phyloP scores from a whole-genome alignment of 2,329 filamentous ascomycete species.

The Aspergillus sp. region DNA sequence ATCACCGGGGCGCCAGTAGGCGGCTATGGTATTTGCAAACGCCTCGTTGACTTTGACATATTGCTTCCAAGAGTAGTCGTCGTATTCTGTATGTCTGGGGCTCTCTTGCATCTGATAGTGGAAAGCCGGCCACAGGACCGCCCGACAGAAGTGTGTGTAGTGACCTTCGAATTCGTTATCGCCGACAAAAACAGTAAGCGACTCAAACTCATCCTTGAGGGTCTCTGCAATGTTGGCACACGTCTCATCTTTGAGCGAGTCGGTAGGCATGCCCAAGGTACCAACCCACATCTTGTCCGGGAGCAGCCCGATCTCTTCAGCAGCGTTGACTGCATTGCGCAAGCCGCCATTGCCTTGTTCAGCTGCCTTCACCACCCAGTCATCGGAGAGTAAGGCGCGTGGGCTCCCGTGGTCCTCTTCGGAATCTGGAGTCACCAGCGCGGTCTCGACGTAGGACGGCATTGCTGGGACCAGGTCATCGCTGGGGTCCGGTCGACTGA shows the following conservation, averaged over 20 bases:
- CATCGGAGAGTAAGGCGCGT: conserved; percentile 59
- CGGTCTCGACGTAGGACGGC: conserved; percentile 16
- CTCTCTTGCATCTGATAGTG: conserved; percentile 97
- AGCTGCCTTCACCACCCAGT: conserved; percentile 79
- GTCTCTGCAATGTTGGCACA: conserved; percentile 80
- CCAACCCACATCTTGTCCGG: conserved; percentile 82
- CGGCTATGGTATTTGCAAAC: conserved; percentile 83
- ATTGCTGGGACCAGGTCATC: conserved; percentile 20
- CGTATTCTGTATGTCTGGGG: conserved; percentile 94
- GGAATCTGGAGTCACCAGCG: conserved; percentile 7
- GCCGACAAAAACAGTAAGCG: conserved; percentile 76
- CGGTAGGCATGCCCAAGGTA: conserved; percentile 88
- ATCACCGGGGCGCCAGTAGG: conserved; percentile 88
- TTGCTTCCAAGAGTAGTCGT: conserved; percentile 93
- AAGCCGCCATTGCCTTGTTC: conserved; percentile 91
- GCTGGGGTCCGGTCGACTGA: conserved; percentile 48
- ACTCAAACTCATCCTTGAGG: conserved; percentile 76
- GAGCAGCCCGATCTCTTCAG: conserved; percentile 65
- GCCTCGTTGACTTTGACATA: conserved; percentile 89
- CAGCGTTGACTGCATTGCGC: conserved; percentile 81
- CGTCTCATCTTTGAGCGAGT: conserved; percentile 71
- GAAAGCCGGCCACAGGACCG: conserved; percentile 93
- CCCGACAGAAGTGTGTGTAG: conserved; percentile 93
- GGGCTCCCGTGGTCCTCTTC: conserved; percentile 58
- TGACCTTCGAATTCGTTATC: conserved; percentile 93